These are phyloP conservation scores for Metschnikowia corniflorae DNA, from an alignment of 805 yeast genomes.

Conservation along the genomic window DNA sequence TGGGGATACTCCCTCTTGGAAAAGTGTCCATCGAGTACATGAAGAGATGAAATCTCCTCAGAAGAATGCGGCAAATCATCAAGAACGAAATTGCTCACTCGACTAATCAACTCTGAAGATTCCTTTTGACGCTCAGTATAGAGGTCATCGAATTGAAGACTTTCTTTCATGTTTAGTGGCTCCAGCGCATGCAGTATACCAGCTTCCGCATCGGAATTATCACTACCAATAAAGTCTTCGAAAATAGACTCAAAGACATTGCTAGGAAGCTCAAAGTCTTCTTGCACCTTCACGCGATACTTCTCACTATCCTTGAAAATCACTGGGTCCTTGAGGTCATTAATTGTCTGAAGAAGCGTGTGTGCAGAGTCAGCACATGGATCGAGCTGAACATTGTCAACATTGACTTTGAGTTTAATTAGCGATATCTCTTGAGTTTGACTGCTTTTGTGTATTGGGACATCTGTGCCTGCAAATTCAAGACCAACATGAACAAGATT, in stretches of 20 bases:
- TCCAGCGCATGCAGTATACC: no score
- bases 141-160: slow-evolving; percentile 11
- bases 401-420: slow-evolving; percentile 44
- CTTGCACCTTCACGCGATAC: slow-evolving; percentile 40
- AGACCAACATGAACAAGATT: slow-evolving; percentile 37
- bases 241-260: slow-evolving; percentile 21
- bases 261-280: slow-evolving; percentile 23
- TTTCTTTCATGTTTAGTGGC: background rate
- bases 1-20: slow-evolving; percentile 1
- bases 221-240: background rate
- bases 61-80: slow-evolving; percentile 2
- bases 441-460: no score
- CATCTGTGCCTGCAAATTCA: no score
- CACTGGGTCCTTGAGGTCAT: slow-evolving; percentile 70
- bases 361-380: slow-evolving; percentile 85
- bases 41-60: background rate
- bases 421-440: slow-evolving; percentile 25
- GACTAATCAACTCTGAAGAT: background rate
- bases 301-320: slow-evolving; percentile 57
- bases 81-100: background rate
- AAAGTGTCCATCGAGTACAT: slow-evolving; percentile 15
- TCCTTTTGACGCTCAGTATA: slow-evolving; percentile 1
- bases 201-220: background rate
- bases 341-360: slow-evolving; percentile 60
- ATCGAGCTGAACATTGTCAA: slow-evolving; percentile 48